Conservation (phyloP, 345 rosid genomes). For the Combretum micranthum region DNA sequence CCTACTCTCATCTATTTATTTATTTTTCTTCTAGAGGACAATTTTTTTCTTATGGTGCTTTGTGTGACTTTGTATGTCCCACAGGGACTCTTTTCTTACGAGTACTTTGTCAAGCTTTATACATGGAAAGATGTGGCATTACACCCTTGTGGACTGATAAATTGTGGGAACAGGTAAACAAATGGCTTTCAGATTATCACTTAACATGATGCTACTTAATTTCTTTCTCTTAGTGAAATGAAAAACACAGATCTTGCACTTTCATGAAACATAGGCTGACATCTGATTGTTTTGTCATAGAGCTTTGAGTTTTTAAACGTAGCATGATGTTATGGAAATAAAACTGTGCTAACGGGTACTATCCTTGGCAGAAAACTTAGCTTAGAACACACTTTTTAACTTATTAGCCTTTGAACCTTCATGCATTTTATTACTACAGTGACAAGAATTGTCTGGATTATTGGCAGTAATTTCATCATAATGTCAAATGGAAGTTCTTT, state of each 20-base stretch:
- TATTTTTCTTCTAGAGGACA: slow-evolving; percentile 2
- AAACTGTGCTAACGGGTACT: too few relatives aligned
- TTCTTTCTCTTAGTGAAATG: background rate
- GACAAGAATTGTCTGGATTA: too few relatives aligned
- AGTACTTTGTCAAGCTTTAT: slow-evolving; percentile 72
- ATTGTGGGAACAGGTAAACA: slow-evolving; percentile 86
- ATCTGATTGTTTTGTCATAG: too few relatives aligned
- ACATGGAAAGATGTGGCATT: slow-evolving; percentile 55
- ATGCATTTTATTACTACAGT: too few relatives aligned
- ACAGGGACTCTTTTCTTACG: slow-evolving; percentile 80
- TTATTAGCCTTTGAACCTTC: too few relatives aligned
- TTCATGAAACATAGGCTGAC: too few relatives aligned
- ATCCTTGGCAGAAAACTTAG: too few relatives aligned
- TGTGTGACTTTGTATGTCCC: background rate
- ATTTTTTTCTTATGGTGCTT: slow-evolving; percentile 8
- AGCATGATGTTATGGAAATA: too few relatives aligned
- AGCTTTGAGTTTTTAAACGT: too few relatives aligned
- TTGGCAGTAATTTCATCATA: background rate
- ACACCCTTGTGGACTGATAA: slow-evolving; percentile 80
- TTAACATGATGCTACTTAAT: slow-evolving; percentile 9
- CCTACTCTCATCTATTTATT: slow-evolving; percentile 10
- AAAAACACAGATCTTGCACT: too few relatives aligned
- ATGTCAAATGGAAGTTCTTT: background rate
- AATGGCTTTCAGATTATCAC: background rate
- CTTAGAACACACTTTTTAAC: too few relatives aligned